Conservation (phyloP, 768 basidiomycete species). For the Russula sp. region DNA sequence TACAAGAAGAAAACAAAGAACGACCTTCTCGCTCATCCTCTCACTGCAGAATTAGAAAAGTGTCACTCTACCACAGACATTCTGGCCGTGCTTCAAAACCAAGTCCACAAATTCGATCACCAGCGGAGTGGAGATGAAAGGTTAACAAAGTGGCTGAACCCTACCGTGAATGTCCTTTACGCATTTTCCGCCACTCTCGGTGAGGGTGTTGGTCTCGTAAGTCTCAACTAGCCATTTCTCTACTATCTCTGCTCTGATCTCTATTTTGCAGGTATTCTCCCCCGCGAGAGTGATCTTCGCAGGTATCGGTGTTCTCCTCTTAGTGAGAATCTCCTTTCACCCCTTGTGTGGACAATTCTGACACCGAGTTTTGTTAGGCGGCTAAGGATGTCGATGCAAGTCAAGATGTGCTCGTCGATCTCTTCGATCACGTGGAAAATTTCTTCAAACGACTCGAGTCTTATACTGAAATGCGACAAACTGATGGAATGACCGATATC, state of each 20-base stretch:
- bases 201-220: not conserved
- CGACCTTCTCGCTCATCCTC: not conserved
- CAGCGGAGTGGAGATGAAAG: not conserved
- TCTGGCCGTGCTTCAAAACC: not conserved
- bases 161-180: not conserved
- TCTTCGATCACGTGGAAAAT: not conserved
- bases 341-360: not conserved
- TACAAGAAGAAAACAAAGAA: constrained; percentile 2
- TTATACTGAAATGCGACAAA: not conserved
- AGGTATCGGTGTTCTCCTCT: not conserved
- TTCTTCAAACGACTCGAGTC: constrained; percentile 3
- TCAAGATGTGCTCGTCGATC: not conserved
- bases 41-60: not conserved
- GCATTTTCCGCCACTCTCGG: not conserved
- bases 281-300: not conserved
- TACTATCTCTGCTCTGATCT: not conserved
- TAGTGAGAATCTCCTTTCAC: not conserved
- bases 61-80: not conserved
- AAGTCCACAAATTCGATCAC: not conserved
- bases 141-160: not conserved
- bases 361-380: not conserved
- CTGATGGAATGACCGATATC: not conserved
- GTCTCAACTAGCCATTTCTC: not conserved
- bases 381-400: not conserved
- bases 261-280: not conserved